A percentile compares a stretch with the other conserved stretches of the same genome.
phyloP scores from a whole-genome alignment of 352 stramenopile genomes.

The Phytophthora pluvialis region DNA sequence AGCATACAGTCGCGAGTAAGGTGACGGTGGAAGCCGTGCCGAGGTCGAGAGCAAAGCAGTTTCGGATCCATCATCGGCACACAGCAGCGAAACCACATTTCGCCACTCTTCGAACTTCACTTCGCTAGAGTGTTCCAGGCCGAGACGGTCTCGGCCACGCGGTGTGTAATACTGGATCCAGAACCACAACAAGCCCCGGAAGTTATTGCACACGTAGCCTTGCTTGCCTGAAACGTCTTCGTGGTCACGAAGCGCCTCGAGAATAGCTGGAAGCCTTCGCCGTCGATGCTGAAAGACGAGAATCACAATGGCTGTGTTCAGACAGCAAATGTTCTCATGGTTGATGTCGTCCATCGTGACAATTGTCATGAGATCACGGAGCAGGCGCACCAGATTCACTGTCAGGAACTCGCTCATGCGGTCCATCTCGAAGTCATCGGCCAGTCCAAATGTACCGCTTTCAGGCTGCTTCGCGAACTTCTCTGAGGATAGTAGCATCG shows the following conservation, averaged over 20 bases:
- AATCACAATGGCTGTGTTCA: slow-evolving; percentile 97
- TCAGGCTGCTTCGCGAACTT: slow-evolving; percentile 62
- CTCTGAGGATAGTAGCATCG: slow-evolving; percentile 86
- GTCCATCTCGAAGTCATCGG: slow-evolving; percentile 70
- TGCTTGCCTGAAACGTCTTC: slow-evolving; percentile 69
- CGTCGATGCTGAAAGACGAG: slow-evolving; percentile 94
- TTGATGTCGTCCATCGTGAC: slow-evolving; percentile 96
- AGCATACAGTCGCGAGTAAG: slow-evolving; percentile 73
- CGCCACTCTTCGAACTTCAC: slow-evolving; percentile 95
- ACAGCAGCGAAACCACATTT: slow-evolving; percentile 90
- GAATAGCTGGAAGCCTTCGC: slow-evolving; percentile 73
- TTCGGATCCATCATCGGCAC: slow-evolving; percentile 91
- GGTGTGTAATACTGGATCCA: slow-evolving; percentile 97
- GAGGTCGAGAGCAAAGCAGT: slow-evolving; percentile 79
- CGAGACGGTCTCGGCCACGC: slow-evolving; percentile 92
- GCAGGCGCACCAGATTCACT: slow-evolving; percentile 87
- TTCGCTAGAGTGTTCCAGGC: slow-evolving; percentile 95
- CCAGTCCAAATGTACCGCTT: slow-evolving; percentile 47
- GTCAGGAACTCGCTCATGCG: slow-evolving; percentile 89
- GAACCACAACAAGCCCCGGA: slow-evolving; percentile 94
- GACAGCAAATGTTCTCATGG: slow-evolving; percentile 98
- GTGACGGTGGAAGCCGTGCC: slow-evolving; percentile 59
- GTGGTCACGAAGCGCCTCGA: slow-evolving; percentile 70
- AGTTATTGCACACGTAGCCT: slow-evolving; percentile 88
- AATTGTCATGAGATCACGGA: slow-evolving; percentile 95